Evolutionary conservation across 208 protist genomes (phyloP).

Genomic region (Leishmania amazonensis): DNA sequence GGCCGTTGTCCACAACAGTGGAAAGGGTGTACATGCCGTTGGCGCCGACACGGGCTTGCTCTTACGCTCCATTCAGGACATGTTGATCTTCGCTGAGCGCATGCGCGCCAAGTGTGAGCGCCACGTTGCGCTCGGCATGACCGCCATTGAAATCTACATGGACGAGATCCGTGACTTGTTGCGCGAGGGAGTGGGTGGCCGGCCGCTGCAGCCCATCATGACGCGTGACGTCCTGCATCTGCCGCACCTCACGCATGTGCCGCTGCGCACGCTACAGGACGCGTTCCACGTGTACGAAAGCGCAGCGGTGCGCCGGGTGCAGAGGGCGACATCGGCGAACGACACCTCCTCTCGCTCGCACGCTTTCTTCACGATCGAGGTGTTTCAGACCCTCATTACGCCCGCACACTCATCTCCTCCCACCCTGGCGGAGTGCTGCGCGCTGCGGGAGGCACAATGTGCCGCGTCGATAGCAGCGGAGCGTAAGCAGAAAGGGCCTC

Average conservation of each 20-base stretch:
- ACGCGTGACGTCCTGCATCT: constrained; percentile 47
- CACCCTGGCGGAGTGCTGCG: background rate
- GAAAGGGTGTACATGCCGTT: constrained; percentile 5
- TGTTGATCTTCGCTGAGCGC: constrained; percentile 44
- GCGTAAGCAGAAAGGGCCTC: constrained; percentile 23
- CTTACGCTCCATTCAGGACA: constrained; percentile 65
- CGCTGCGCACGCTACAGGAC: constrained; percentile 11
- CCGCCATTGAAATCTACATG: constrained; percentile 79
- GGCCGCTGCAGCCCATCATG: constrained; percentile 40
- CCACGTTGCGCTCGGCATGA: constrained; percentile 67
- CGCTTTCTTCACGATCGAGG: constrained; percentile 79
- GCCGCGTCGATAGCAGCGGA: constrained; percentile 35
- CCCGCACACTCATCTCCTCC: background rate
- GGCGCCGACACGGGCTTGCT: constrained; percentile 62
- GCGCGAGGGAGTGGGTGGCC: constrained; percentile 8
- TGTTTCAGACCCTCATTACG: constrained; percentile 61
- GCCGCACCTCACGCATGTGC: constrained; percentile 41
- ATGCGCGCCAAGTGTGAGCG: constrained; percentile 16
- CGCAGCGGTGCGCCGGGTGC: constrained; percentile 47
- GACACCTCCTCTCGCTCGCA: constrained; percentile 89
- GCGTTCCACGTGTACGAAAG: background rate
- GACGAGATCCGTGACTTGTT: constrained; percentile 82
- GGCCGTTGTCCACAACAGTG: constrained; percentile 5
- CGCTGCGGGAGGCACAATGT: background rate
- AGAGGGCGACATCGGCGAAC: constrained; percentile 79